Evolutionary conservation across 2,329 filamentous ascomycete species (phyloP).

Genomic region (Cryphonectria parasitica): DNA sequence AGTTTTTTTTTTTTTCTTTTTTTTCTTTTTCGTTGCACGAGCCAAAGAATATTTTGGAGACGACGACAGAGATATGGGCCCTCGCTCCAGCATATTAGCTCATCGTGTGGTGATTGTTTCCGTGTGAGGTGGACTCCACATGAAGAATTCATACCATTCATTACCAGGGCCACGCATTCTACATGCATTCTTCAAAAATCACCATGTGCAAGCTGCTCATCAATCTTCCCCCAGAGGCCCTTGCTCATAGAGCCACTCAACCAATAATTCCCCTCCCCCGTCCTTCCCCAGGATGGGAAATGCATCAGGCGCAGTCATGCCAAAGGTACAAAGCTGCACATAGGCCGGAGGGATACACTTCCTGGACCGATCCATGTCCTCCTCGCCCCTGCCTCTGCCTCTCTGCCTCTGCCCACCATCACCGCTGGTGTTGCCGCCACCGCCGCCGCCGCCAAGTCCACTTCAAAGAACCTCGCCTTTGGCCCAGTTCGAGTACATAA

Average conservation of each 20-base stretch:
- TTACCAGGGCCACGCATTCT: too few species aligned
- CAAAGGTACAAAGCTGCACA: slow-evolving; percentile 10
- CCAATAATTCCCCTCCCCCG: slow-evolving; percentile 8
- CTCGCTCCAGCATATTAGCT: background rate
- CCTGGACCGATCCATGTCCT: background rate
- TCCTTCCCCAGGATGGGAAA: slow-evolving; percentile 19
- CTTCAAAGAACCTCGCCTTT: slow-evolving; percentile 37
- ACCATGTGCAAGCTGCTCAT: slow-evolving; percentile 7
- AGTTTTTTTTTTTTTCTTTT: background rate
- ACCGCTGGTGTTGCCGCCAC: background rate
- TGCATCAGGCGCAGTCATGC: slow-evolving; percentile 9
- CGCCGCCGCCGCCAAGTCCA: slow-evolving; percentile 36
- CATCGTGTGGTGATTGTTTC: background rate
- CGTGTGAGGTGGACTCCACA: too few species aligned
- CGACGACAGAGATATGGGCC: background rate
- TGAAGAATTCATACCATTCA: background rate
- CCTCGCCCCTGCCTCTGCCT: too few species aligned
- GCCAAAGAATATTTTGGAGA: background rate
- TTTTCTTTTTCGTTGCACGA: background rate
- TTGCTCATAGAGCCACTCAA: slow-evolving; percentile 9
- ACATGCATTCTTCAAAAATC: background rate
- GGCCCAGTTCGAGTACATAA: slow-evolving; percentile 40
- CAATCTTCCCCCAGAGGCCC: slow-evolving; percentile 10
- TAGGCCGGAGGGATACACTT: background rate
- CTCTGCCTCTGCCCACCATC: too few species aligned